Evolutionary conservation across 2,329 filamentous ascomycete species (phyloP).

Genomic region (Neofusicoccum umdonicola): DNA sequence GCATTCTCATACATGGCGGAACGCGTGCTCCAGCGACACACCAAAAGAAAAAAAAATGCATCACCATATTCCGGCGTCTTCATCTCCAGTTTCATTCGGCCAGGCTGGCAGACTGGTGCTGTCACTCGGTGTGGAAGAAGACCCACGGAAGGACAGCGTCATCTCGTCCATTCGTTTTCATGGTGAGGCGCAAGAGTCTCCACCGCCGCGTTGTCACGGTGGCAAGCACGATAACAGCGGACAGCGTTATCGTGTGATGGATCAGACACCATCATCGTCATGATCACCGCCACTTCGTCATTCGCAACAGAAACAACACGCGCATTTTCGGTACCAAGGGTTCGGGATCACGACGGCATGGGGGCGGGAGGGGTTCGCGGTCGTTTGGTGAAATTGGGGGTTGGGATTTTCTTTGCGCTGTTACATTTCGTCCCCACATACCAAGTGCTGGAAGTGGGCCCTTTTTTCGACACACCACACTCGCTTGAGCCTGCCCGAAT

Average conservation of each 20-base stretch:
- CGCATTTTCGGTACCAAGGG: conserved; percentile 8
- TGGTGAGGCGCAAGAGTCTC: not conserved
- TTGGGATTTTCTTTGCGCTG: conserved; percentile 8
- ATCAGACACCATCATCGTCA: not conserved
- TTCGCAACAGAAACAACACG: not conserved
- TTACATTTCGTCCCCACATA: conserved; percentile 8
- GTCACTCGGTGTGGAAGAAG: not conserved
- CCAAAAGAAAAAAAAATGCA: not conserved
- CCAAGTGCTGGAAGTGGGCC: conserved; percentile 14
- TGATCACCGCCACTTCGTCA: conserved; percentile 6
- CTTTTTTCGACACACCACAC: conserved; percentile 12
- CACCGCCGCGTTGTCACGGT: not conserved
- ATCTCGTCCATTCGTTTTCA: not conserved
- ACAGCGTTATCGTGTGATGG: not conserved
- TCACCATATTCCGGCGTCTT: not conserved
- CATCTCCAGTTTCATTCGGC: not conserved
- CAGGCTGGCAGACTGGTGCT: not conserved
- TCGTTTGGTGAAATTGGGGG: not conserved
- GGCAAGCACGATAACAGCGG: not conserved
- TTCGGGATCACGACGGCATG: not conserved
- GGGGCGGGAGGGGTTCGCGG: not conserved
- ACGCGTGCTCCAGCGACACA: not conserved
- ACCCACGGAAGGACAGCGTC: not conserved
- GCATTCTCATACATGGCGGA: conserved; percentile 1
- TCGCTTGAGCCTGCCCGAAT: conserved; percentile 8